A percentile compares a stretch with the other conserved stretches of the same genome.
Conservation (phyloP, 2,329 filamentous ascomycete genomes). For the Xylariaceae sp. region DNA sequence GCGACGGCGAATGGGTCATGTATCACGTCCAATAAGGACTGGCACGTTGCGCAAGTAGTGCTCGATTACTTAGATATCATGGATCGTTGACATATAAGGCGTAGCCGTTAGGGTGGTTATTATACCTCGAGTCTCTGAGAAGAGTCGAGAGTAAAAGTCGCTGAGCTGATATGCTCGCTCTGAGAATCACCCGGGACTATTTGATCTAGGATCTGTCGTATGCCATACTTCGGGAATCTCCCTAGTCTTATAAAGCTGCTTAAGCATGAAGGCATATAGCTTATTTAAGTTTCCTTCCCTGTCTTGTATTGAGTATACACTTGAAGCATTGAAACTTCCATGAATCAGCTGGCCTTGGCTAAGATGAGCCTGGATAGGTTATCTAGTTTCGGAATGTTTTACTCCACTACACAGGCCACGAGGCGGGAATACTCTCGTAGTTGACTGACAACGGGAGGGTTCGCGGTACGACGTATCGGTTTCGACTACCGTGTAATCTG, state of each 20-base stretch:
- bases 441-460: neutral
- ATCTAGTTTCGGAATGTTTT: neutral
- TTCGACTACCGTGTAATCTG: too few relatives aligned
- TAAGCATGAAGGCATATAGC: neutral
- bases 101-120: too few relatives aligned
- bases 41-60: conserved; percentile 4
- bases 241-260: neutral
- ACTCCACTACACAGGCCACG: neutral
- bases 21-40: conserved; percentile 25
- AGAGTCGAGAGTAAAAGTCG: too few relatives aligned
- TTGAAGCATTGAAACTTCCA: neutral
- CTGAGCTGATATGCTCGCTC: neutral
- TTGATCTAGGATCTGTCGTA: neutral
- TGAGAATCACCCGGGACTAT: too few relatives aligned
- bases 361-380: neutral
- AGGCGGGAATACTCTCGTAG: neutral
- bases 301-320: neutral
- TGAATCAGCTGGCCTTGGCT: neutral
- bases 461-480: neutral
- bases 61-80: neutral
- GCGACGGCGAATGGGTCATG: conserved; percentile 17
- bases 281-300: neutral
- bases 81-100: neutral
- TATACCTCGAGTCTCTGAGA: too few relatives aligned
- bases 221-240: neutral